Conservation (phyloP, 257 asterid species). For the Fraxinus cuspidata region DNA sequence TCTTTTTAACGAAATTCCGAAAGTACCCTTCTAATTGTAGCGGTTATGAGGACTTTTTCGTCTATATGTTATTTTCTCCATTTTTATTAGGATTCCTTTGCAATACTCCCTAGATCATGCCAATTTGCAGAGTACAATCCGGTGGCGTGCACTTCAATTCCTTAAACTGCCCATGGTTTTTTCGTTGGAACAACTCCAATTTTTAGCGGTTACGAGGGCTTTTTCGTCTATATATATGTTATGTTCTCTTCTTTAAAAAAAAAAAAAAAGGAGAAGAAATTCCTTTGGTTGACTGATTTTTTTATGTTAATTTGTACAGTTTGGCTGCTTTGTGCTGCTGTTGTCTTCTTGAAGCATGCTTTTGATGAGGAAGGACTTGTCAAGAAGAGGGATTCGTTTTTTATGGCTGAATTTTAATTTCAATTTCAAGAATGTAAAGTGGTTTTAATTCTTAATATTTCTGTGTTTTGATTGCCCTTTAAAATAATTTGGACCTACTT, state of each 20-base stretch:
- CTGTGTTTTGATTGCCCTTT: background rate
- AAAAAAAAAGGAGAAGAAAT: too few relatives aligned
- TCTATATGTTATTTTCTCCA: background rate
- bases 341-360: slow-evolving; percentile 67
- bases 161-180: too few relatives aligned
- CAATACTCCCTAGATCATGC: too few relatives aligned
- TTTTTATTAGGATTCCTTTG: too few relatives aligned
- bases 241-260: too few relatives aligned
- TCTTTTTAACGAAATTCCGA: background rate
- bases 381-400: background rate
- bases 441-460: background rate
- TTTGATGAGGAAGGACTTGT: slow-evolving; percentile 25
- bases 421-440: background rate
- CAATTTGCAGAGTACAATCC: too few relatives aligned
- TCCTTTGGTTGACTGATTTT: background rate
- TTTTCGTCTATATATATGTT: too few relatives aligned
- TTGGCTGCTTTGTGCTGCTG: slow-evolving; percentile 77
- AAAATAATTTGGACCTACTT: background rate
- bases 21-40: background rate
- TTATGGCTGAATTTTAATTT: background rate
- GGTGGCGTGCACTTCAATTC: too few relatives aligned
- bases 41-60: background rate
- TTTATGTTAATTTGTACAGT: slow-evolving; percentile 33
- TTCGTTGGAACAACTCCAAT: too few relatives aligned
- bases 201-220: too few relatives aligned